phyloP scores from a whole-genome alignment of 2,329 filamentous ascomycete species.

The Drechslerella stenobrocha region DNA sequence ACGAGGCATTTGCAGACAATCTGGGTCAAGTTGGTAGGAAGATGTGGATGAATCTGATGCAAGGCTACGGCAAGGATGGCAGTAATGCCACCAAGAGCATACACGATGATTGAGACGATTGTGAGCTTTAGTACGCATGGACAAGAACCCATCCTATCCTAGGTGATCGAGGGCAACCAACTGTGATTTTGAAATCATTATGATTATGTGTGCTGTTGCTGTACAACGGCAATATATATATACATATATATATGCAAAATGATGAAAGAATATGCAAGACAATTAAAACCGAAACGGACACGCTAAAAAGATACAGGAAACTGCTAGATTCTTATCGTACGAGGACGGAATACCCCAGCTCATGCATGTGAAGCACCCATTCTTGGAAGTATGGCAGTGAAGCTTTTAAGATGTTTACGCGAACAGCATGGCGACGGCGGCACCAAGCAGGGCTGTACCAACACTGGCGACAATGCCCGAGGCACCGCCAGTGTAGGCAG shows the following conservation, averaged over 20 bases:
- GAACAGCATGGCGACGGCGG: constrained; percentile 47
- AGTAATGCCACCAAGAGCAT: constrained; percentile 17
- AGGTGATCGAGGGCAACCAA: too few relatives aligned
- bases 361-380: neutral
- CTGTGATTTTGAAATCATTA: neutral
- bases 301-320: too few relatives aligned
- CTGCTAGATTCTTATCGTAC: too few relatives aligned
- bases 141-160: neutral
- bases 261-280: neutral
- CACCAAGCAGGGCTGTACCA: constrained; percentile 39
- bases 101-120: constrained; percentile 19
- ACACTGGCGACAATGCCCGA: constrained; percentile 36
- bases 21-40: constrained; percentile 29
- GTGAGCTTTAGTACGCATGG: neutral
- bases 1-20: constrained; percentile 24
- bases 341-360: too few relatives aligned
- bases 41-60: constrained; percentile 44
- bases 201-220: neutral
- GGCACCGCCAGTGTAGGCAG: constrained; percentile 42
- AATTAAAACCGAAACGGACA: neutral
- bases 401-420: constrained; percentile 15
- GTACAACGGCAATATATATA: neutral
- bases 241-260: neutral
- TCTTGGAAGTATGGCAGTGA: neutral
- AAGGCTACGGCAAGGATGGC: constrained; percentile 27